Conservation (phyloP, 78 protist species). For the Dictyostelium capitatum region DNA sequence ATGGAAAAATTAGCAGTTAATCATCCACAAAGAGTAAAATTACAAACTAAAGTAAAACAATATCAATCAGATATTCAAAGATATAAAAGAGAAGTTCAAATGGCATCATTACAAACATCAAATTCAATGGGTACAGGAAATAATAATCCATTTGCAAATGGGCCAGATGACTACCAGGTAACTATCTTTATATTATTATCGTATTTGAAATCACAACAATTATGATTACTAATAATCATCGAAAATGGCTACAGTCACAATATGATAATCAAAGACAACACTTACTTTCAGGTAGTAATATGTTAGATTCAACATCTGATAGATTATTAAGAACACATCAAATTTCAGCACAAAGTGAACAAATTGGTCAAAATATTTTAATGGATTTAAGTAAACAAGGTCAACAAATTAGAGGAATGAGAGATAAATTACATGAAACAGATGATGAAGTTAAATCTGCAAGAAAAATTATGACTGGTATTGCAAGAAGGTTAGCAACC, state of each 20-base stretch:
- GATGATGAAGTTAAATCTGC: slow-evolving; percentile 54
- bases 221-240: background rate
- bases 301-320: slow-evolving; percentile 39
- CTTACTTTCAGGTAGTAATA: slow-evolving; percentile 20
- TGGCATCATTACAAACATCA: slow-evolving; percentile 24
- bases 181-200: background rate
- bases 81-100: slow-evolving; percentile 57
- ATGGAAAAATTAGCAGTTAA: slow-evolving; percentile 55
- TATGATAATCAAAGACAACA: slow-evolving; percentile 81
- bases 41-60: slow-evolving; percentile 55
- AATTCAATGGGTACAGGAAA: background rate
- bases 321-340: slow-evolving; percentile 64
- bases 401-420: slow-evolving; percentile 55
- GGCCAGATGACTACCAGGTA: slow-evolving; percentile 68
- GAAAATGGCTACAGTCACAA: slow-evolving; percentile 77
- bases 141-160: slow-evolving; percentile 29
- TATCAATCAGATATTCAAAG: slow-evolving; percentile 51
- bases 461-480: slow-evolving; percentile 44
- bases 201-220: background rate
- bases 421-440: slow-evolving; percentile 67
- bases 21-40: slow-evolving; percentile 60
- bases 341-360: slow-evolving; percentile 64
- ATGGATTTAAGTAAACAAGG: slow-evolving; percentile 48
- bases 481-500: slow-evolving; percentile 78
- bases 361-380: slow-evolving; percentile 57